A percentile compares a stretch with the other conserved stretches of the same genome.
Evolutionary conservation across 140 eudicot genomes (phyloP).

Genomic region (Cichorium intybus): DNA sequence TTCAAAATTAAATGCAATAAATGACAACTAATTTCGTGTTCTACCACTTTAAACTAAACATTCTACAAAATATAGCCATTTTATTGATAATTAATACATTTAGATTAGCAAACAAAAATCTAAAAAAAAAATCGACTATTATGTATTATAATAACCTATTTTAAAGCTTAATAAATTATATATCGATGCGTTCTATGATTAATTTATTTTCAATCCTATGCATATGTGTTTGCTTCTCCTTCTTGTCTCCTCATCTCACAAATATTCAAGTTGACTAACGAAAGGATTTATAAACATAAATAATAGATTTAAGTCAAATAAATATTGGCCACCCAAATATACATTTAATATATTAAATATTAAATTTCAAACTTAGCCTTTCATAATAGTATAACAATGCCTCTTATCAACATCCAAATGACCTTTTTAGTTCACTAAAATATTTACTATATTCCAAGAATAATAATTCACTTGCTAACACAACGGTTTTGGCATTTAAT

Average conservation of each 20-base stretch:
- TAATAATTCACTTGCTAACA: constrained; percentile 15
- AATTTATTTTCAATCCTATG: neutral
- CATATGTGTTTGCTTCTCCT: neutral
- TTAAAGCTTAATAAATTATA: neutral
- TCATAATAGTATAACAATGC: constrained; percentile 17
- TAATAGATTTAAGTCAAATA: neutral
- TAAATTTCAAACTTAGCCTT: constrained; percentile 18
- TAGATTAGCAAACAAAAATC: no score
- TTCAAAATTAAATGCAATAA: no score
- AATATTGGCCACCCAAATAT: neutral
- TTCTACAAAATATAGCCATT: no score
- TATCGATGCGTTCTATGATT: neutral
- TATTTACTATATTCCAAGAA: neutral
- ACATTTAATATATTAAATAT: neutral
- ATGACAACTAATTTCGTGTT: no score
- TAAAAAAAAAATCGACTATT: no score
- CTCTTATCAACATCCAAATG: constrained; percentile 26
- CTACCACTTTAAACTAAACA: no score
- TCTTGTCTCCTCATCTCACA: neutral
- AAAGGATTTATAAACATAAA: neutral
- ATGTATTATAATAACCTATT: no score
- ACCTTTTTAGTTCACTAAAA: constrained; percentile 16
- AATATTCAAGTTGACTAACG: constrained; percentile 2
- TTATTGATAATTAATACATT: no score
- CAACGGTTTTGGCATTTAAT: neutral